Conservation (phyloP, 169 alveolate species). For the Cryptosporidium ryanae region DNA sequence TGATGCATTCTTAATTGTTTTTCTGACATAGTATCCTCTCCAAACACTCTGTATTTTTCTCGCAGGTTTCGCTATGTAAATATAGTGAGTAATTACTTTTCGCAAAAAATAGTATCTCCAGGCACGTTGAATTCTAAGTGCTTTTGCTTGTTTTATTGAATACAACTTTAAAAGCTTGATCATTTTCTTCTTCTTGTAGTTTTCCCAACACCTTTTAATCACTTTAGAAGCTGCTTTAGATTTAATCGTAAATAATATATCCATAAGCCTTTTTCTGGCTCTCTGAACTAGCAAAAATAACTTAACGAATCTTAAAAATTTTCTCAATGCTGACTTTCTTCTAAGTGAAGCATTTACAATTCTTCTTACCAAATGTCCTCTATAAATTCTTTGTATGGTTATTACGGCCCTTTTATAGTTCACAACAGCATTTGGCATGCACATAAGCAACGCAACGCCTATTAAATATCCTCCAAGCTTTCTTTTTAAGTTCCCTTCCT, state of each 20-base stretch:
- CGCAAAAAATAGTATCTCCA: constrained; percentile 63
- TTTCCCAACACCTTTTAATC: constrained; percentile 35
- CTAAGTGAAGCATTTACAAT: constrained; percentile 16
- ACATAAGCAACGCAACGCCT: constrained; percentile 41
- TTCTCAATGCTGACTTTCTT: constrained; percentile 29
- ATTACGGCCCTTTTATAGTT: constrained; percentile 27
- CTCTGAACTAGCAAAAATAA: constrained; percentile 1
- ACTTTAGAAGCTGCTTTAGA: constrained; percentile 54
- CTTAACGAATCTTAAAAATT: constrained; percentile 1
- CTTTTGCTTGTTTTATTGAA: constrained; percentile 58
- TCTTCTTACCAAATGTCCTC: constrained; percentile 76
- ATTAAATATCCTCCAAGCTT: constrained; percentile 3
- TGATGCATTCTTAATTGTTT: constrained; percentile 24
- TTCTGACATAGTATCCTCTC: constrained; percentile 77
- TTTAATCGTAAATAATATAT: constrained; percentile 2
- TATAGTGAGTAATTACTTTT: constrained; percentile 44
- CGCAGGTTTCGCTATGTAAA: constrained; percentile 68
- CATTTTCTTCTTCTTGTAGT: constrained; percentile 26
- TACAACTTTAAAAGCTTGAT: constrained; percentile 2
- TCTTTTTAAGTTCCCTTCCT: constrained; percentile 8
- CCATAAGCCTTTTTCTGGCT: constrained; percentile 27
- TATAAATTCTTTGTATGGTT: constrained; percentile 74
- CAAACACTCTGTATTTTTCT: constrained; percentile 77
- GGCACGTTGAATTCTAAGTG: constrained; percentile 37
- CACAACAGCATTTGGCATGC: constrained; percentile 27